These are phyloP conservation scores for Arachnomyces sp. DNA, from an alignment of 2,329 filamentous ascomycete genomes.

Conservation along the genomic window DNA sequence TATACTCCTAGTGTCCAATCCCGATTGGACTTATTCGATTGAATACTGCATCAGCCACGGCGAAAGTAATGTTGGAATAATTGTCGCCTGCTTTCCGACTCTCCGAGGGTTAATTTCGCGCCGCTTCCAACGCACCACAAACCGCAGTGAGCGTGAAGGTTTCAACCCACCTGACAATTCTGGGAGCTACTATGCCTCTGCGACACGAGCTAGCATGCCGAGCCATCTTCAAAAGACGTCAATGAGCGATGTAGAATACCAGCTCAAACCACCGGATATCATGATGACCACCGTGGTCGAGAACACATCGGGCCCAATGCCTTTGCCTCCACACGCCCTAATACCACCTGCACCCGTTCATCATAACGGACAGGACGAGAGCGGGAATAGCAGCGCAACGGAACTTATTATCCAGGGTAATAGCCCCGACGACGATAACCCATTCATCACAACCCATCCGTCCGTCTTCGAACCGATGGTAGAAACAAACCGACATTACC, in stretches of 20 bases:
- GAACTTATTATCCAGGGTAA: no score
- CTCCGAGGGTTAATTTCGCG: slow-evolving; percentile 32
- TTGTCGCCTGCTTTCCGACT: slow-evolving; percentile 34
- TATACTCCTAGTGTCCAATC: slow-evolving; percentile 25
- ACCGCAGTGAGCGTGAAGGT: not conserved
- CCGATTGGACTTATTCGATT: slow-evolving; percentile 35
- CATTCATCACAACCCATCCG: no score
- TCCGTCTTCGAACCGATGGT: no score
- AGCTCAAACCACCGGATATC: not conserved
- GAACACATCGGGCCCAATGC: no score
- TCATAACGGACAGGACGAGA: no score
- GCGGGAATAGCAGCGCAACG: no score
- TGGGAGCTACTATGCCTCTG: not conserved
- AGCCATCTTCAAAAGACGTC: not conserved
- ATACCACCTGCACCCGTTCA: no score
- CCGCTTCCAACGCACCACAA: slow-evolving; percentile 20
- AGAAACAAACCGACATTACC: no score
- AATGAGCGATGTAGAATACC: slow-evolving; percentile 1
- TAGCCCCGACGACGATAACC: no score
- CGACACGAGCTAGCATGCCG: not conserved
- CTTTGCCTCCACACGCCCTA: no score
- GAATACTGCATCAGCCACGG: slow-evolving; percentile 35
- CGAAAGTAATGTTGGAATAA: slow-evolving; percentile 35
- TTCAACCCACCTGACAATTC: not conserved
- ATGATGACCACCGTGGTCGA: no score